phyloP scores from a whole-genome alignment of 345 rosid genomes.

The Citrus trifoliata region DNA sequence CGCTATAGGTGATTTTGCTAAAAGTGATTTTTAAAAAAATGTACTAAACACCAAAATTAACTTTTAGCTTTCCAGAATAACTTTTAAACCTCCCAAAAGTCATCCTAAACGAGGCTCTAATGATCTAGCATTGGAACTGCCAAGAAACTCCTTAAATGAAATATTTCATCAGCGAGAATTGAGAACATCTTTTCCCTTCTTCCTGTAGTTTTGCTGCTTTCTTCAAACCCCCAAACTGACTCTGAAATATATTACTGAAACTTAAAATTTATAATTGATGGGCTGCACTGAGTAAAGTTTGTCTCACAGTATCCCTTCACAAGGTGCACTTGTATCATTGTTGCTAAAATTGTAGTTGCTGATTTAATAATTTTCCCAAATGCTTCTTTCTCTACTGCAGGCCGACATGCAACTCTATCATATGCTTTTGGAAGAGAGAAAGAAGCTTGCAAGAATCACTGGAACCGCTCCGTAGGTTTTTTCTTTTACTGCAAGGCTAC shows the following conservation, averaged over 20 bases:
- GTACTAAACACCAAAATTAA: too few species aligned
- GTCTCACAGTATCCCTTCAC: neutral
- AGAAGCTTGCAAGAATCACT: conserved; percentile 39
- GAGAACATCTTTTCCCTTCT: neutral
- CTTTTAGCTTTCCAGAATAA: too few species aligned
- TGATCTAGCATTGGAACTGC: neutral
- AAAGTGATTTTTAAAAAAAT: too few species aligned
- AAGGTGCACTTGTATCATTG: neutral
- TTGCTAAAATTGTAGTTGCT: neutral
- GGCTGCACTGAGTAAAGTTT: neutral
- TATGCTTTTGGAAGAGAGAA: conserved; percentile 44
- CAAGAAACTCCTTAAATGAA: neutral
- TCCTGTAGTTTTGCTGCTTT: neutral
- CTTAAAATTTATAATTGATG: neutral
- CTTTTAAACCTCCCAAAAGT: too few species aligned
- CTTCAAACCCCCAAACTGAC: neutral
- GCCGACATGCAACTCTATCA: conserved; percentile 37
- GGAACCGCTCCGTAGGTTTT: conserved; percentile 55
- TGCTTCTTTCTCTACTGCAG: conserved; percentile 19
- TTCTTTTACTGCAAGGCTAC: conserved; percentile 5
- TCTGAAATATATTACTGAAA: neutral
- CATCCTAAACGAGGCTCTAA: neutral
- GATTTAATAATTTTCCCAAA: neutral
- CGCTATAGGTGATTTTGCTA: too few species aligned
- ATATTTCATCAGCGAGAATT: neutral